phyloP scores from a whole-genome alignment of 2,329 filamentous ascomycete genomes.

The Apiospora pterosperma region DNA sequence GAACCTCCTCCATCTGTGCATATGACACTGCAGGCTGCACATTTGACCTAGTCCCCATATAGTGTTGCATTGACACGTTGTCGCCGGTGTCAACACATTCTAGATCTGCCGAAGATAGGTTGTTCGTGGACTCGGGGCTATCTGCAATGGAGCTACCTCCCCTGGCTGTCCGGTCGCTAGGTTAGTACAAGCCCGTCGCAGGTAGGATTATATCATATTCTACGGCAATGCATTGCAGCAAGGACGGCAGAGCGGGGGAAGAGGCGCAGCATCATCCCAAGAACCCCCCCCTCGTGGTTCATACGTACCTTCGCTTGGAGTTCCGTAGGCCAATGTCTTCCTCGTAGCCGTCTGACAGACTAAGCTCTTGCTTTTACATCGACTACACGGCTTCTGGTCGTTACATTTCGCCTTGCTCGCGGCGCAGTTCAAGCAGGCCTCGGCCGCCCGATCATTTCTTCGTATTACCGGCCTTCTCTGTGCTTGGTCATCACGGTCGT shows the following conservation, averaged over 20 bases:
- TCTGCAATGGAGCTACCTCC: neutral
- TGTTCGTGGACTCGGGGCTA: neutral
- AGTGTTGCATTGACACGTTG: neutral
- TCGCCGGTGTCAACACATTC: neutral
- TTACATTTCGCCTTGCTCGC: constrained; percentile 27
- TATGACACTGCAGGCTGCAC: neutral
- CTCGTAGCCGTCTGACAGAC: constrained; percentile 18
- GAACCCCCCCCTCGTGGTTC: neutral
- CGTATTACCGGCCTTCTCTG: constrained; percentile 22
- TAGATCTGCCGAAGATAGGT: neutral
- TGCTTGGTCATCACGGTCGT: constrained; percentile 22
- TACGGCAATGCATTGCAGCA: neutral
- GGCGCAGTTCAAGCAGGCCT: constrained; percentile 23
- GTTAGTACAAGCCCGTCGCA: neutral
- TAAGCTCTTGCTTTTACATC: constrained; percentile 21
- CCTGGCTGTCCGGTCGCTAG: neutral
- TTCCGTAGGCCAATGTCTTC: constrained; percentile 14
- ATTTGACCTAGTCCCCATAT: neutral
- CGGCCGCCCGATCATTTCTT: constrained; percentile 23
- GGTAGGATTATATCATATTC: neutral
- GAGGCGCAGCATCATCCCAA: neutral
- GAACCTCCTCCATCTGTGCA: constrained; percentile 3
- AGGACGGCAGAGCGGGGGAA: neutral
- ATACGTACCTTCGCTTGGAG: constrained; percentile 14
- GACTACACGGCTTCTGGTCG: constrained; percentile 24